A percentile compares a stretch with the other conserved stretches of the same genome.
phyloP scores from a whole-genome alignment of 2,329 filamentous ascomycete species.

The Scleromitrula shiraiana region DNA sequence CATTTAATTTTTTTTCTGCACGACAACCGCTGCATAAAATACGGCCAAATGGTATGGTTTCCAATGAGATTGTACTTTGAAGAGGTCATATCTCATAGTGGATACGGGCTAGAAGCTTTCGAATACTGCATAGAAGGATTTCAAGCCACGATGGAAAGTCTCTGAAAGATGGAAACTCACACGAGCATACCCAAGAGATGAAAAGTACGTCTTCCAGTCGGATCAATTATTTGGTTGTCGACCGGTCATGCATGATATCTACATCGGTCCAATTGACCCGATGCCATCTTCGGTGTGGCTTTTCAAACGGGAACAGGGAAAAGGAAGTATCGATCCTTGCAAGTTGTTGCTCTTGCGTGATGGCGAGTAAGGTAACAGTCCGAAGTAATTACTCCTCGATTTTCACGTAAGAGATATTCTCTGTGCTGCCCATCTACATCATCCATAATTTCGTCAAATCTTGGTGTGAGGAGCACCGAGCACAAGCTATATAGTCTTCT shows the following conservation, averaged over 20 bases:
- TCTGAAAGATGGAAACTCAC: background rate
- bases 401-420: background rate
- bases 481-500: too few relatives aligned
- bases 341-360: background rate
- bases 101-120: constrained; percentile 9
- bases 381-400: background rate
- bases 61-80: background rate
- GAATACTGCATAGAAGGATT: constrained; percentile 10
- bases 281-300: constrained; percentile 1
- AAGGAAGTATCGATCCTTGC: background rate
- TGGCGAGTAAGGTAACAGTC: background rate
- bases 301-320: background rate
- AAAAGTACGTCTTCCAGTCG: constrained; percentile 2
- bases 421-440: too few relatives aligned
- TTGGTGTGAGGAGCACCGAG: too few relatives aligned
- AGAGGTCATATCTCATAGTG: constrained; percentile 1
- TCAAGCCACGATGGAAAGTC: constrained; percentile 1
- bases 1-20: too few relatives aligned
- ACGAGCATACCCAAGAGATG: background rate
- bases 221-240: background rate
- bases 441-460: too few relatives aligned
- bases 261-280: background rate
- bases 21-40: constrained; percentile 1
- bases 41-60: background rate
- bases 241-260: background rate